Evolutionary conservation across 805 yeast species (phyloP), one percentile per base, ranked within the genome.

Genomic region (Saccharomyces paradoxus): DNA sequence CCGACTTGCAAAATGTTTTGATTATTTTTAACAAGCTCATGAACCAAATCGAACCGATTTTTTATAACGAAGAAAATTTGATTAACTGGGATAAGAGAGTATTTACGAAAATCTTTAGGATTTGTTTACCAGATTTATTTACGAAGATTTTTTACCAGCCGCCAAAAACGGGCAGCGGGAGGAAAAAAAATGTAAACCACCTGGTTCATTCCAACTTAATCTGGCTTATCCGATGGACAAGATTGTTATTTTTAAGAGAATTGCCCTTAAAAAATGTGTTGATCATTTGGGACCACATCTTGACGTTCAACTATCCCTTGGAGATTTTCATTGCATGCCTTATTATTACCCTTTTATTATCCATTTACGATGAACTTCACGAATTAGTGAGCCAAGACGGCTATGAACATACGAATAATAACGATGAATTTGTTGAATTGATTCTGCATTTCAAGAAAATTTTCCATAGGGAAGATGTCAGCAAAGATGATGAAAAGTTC

Each of bases 171-270:
- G 48, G 41, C 46, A 55, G 49, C 48, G 50, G 9, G n/a, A 50
- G 24, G 48, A 54, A 55, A n/a, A 49, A 14, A 46, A 52, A 55
- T 31, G 46, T 44, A 2, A 37, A 29, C 5, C 54, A 54, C 14
- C 51, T 54, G 14, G 49, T 56, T 22, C 59, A 56, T 50, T 52
- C 59, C 5, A 65, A 64, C 49, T 49, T 66, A 32, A 59, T 69
- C 24, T 69, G 72, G 72, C 56, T 68, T n/a, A 58, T 69, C 41
- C 56, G 71, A 41, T 69, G 72, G 72, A 64, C 67, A 21, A 56
- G 71, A 47, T 54, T 69, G 46, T 51, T 68, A 5, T 63, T 69
- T 21, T 46, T 68, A 30, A 61, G 72, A 52, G 72, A 69, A 51
- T 51, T 69, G 32, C 65, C 66, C 10, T 50, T 52, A 30, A 62